Evolutionary conservation across 2,329 filamentous ascomycete genomes (phyloP), one percentile per base, ranked within the genome.

Genomic region (Zymoseptoria pseudotritici): DNA sequence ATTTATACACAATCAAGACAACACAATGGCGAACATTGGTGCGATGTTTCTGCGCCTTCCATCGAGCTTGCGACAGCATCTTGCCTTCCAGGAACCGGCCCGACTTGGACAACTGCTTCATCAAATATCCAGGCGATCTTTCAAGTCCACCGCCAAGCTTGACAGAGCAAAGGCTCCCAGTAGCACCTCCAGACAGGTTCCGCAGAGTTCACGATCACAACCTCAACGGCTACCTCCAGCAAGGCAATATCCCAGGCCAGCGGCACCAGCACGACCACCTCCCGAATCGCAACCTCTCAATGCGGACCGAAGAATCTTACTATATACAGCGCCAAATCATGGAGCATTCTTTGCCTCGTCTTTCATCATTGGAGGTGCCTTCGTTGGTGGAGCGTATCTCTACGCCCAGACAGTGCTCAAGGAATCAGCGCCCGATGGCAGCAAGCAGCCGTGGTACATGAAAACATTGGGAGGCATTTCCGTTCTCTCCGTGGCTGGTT

Each of bases 311-410:
- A 55, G 46, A 29, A 58, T 70, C 8, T 62, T 70, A 2, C 63
- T 71, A 17, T 71, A 71, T 61, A 58, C 53, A 3, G 62, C 66
- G 4, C 63, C 68, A 3, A 57, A 53, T 58, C 68, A 71, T 54
- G 59, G 55, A 50, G 60, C 61, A 11, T 70, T 68, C 63, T 59
- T 58, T 46, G 13, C 60, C 52, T 36, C 56, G n/a, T 67, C 67
- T 50, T 61, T 61, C 55, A 9, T 63, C 49, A 21, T 58, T 13
- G 68, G 68, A 29, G 7, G 49, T 20, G 10, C 62, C 13, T 56
- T 70, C 50, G n/a, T 67, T 13, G 1, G 62, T 20, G 60, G 66
- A 49, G 56, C 56, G 53, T 65, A 55, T 50, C 60, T 42, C 24
- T 62, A 61, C 52, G 60, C 59, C 4, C 58, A 64, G 31, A 50